Evolutionary conservation across 768 basidiomycete species (phyloP).

Genomic region (Amanita rimosa): DNA sequence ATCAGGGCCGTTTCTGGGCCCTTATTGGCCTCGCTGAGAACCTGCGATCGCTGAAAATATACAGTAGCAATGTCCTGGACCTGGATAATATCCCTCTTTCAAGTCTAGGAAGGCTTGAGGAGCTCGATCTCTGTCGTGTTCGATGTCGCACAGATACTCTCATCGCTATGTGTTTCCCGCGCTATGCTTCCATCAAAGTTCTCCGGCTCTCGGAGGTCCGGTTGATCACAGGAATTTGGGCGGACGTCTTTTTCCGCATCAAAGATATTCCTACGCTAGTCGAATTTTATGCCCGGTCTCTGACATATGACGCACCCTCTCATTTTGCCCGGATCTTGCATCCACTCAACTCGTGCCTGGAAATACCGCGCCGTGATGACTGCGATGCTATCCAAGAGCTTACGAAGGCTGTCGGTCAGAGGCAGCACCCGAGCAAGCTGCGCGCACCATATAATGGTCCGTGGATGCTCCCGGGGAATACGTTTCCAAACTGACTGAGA

Average conservation of each 20-base stretch:
- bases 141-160: not conserved
- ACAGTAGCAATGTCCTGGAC: not conserved
- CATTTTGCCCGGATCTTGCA: conserved; percentile 3
- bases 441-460: not conserved
- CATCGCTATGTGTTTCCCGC: not conserved
- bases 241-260: not conserved
- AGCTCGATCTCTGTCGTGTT: not conserved
- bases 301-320: conserved; percentile 1
- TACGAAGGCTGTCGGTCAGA: not conserved
- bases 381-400: conserved; percentile 4
- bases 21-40: not conserved
- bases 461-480: not conserved
- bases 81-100: not conserved
- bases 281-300: not conserved
- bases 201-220: conserved; percentile 1
- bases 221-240: not conserved
- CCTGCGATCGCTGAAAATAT: conserved; percentile 1
- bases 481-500: not conserved
- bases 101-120: not conserved
- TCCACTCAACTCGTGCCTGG: not conserved
- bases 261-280: not conserved
- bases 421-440: not conserved
- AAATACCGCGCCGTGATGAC: conserved; percentile 1
- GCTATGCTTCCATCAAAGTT: not conserved
- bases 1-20: conserved; percentile 1